phyloP scores from a whole-genome alignment of 139 green algal genomes.

The Chlorella sp. region DNA sequence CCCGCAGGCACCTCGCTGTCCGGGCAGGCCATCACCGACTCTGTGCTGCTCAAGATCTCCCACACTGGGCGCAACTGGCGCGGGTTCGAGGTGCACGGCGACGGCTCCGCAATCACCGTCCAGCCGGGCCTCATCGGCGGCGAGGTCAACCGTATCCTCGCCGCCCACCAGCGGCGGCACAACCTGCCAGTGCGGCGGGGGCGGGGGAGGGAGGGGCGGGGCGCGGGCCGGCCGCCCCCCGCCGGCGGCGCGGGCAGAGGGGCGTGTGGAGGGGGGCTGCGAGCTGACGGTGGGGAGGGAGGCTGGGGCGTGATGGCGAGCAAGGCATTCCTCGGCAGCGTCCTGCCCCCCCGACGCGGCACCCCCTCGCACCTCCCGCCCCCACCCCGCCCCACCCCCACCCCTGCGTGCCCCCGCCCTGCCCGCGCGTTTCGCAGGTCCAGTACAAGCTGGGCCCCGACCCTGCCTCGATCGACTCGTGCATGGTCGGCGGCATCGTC shows the following conservation, averaged over 20 bases:
- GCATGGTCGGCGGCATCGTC: conserved; percentile 95
- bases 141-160: conserved; percentile 83
- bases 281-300: too few species aligned
- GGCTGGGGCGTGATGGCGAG: too few species aligned
- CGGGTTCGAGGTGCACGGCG: conserved; percentile 88
- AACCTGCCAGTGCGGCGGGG: conserved; percentile 60
- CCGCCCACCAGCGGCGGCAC: conserved; percentile 70
- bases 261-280: too few species aligned
- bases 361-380: too few species aligned
- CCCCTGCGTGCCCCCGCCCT: too few species aligned
- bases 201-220: too few species aligned
- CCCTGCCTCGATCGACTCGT: conserved; percentile 93
- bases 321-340: too few species aligned
- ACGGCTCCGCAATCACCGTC: conserved; percentile 91
- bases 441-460: conserved; percentile 99
- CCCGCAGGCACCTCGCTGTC: conserved; percentile 94
- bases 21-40: conserved; percentile 93
- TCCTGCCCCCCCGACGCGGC: too few species aligned
- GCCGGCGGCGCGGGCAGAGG: too few species aligned
- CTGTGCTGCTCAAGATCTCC: conserved; percentile 94
- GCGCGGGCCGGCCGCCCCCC: too few species aligned
- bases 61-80: conserved; percentile 97
- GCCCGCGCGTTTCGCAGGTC: too few species aligned
- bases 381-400: too few species aligned
- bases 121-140: conserved; percentile 95